Evolutionary conservation across 2,329 filamentous ascomycete species (phyloP).

Genomic region (Ophiosphaerella herpotricha): DNA sequence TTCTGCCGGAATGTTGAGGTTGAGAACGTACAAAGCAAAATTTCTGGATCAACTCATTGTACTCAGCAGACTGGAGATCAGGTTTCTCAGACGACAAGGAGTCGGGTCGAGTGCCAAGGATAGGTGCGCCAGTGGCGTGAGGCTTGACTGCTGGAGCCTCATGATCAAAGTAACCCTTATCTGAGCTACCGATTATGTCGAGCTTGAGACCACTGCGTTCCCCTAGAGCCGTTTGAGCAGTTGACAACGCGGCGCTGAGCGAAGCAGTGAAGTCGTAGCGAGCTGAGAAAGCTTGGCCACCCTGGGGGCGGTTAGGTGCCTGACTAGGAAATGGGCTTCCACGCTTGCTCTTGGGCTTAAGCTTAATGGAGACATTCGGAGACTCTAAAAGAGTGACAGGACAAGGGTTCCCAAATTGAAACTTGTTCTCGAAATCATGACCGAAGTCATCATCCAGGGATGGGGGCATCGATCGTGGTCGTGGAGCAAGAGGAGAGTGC

Average conservation of each 20-base stretch:
- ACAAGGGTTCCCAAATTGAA: slow-evolving; percentile 49
- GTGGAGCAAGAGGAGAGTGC: slow-evolving; percentile 52
- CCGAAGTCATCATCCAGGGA: slow-evolving; percentile 73
- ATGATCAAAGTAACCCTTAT: slow-evolving; percentile 42
- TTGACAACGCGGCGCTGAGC: slow-evolving; percentile 78
- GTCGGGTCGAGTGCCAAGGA: slow-evolving; percentile 55
- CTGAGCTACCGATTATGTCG: slow-evolving; percentile 21
- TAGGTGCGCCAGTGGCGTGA: slow-evolving; percentile 33
- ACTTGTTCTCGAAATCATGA: slow-evolving; percentile 58
- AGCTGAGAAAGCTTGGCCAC: slow-evolving; percentile 79
- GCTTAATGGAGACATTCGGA: slow-evolving; percentile 62
- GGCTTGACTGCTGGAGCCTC: slow-evolving; percentile 48
- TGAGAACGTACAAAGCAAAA: slow-evolving; percentile 97
- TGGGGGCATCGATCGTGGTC: slow-evolving; percentile 55
- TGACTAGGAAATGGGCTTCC: slow-evolving; percentile 65
- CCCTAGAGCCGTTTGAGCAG: slow-evolving; percentile 67
- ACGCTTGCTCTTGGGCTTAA: slow-evolving; percentile 70
- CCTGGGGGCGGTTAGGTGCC: slow-evolving; percentile 53
- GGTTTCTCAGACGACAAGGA: slow-evolving; percentile 65
- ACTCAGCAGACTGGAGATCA: slow-evolving; percentile 81
- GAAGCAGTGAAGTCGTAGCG: slow-evolving; percentile 97
- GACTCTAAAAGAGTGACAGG: slow-evolving; percentile 62
- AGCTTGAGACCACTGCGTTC: slow-evolving; percentile 58
- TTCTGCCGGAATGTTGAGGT: slow-evolving; percentile 42
- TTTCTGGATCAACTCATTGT: slow-evolving; percentile 96